Evolutionary conservation across 768 basidiomycete species (phyloP), one percentile per base, ranked within the genome.

Genomic region (Calocybe indica): DNA sequence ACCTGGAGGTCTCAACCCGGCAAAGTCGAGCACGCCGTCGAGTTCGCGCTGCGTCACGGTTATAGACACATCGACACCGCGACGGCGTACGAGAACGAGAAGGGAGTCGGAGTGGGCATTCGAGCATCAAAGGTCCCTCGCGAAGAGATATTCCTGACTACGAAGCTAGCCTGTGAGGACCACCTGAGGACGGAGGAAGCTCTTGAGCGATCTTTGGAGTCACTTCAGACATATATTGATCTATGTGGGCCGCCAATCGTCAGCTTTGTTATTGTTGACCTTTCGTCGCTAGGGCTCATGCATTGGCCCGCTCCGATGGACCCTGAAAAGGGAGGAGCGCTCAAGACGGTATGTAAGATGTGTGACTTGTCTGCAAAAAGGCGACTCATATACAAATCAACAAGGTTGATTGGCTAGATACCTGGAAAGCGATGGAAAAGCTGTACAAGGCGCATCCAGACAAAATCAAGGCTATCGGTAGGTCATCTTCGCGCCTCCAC

Each of bases 81-180:
- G 7, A 68, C 80, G 14, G 82, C 71, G 5, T 87, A 88, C 62
- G 66, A 65, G 44, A 92, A 92, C 60, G 88, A 93, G 65, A 68
- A 71, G 32, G 88, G 89, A 64, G 92, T 94, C 38, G 92, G 91
- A 9, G 58, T 80, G 46, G 92, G 91, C 30, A 83, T 93, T 67
- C 81, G 77, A 55, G 68, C 73, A 8, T 85, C 83, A 15, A 89
- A 88, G 8, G 79, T 92, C 11, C 72, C 80, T 5, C 79, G 92
- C 48, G 70, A 71, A 33, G 70, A 82, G 48, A 76, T 94, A 65
- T 94, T 93, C 75, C 65, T 94, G 50, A 91, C 88, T 49, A 85
- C 83, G 49, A 86, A 85, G 64, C 72, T 86, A 46, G 71, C 77
- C 58, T 83, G 82, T 63, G 63, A 69, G 40, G 78, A 83, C 61